Conservation (phyloP, 1,284 basidiomycete species). For the Vanrija humicola region DNA sequence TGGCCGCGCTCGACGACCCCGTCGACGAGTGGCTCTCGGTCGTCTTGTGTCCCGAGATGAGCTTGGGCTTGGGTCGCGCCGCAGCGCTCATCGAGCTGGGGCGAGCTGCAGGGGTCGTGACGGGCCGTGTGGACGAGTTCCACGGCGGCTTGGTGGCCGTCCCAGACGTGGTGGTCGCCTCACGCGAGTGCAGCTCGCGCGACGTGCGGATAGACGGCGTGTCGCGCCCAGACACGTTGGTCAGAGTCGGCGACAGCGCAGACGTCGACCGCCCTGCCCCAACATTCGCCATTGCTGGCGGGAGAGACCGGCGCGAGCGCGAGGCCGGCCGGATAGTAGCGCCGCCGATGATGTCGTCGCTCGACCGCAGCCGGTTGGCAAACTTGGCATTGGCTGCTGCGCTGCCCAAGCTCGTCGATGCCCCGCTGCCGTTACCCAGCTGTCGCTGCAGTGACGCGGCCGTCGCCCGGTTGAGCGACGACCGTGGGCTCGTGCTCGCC, state of each 20-base stretch:
- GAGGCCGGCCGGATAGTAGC: constrained; percentile 13
- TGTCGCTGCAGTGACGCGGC: not conserved
- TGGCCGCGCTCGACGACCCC: too few relatives aligned
- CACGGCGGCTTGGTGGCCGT: not conserved
- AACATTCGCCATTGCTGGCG: constrained; percentile 21
- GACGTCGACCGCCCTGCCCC: not conserved
- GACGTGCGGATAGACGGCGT: too few relatives aligned
- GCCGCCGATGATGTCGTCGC: constrained; percentile 9
- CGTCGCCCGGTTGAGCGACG: not conserved
- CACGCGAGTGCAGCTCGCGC: too few relatives aligned
- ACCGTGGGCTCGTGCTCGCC: too few relatives aligned
- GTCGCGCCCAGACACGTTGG: not conserved
- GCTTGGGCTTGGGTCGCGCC: too few relatives aligned
- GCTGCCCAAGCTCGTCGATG: constrained; percentile 10
- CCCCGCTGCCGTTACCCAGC: not conserved
- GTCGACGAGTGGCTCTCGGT: too few relatives aligned
- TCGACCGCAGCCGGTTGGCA: constrained; percentile 35
- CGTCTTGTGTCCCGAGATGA: too few relatives aligned
- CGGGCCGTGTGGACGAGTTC: not conserved
- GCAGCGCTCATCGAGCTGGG: too few relatives aligned
- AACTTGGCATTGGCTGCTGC: constrained; percentile 41
- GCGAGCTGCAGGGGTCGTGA: too few relatives aligned
- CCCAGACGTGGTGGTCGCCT: not conserved
- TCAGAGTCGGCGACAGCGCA: not conserved
- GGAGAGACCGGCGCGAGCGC: constrained; percentile 20